Percentiles rank a stretch among this genome's conserved stretches.
Conservation (phyloP, 2,329 filamentous ascomycete species). For the Diaporthe batatas region DNA sequence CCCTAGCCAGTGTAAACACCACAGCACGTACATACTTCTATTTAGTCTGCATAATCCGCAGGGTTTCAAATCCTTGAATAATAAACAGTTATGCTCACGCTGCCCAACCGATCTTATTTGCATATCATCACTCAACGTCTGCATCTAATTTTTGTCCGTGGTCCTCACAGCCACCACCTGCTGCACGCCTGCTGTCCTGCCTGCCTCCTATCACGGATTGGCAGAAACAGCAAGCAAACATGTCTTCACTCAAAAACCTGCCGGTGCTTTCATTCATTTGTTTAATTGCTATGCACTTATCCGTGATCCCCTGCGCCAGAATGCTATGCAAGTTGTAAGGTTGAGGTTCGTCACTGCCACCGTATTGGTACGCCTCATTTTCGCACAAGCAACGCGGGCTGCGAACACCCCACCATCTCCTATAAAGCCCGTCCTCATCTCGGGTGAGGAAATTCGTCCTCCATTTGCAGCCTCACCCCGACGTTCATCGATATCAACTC, state of each 20-base stretch:
- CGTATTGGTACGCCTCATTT: background rate
- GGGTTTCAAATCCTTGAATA: too few relatives aligned
- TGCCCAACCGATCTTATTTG: background rate
- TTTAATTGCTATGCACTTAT: constrained; percentile 1
- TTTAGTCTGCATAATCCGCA: background rate
- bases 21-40: background rate
- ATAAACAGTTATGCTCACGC: too few relatives aligned
- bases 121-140: background rate
- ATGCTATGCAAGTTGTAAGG: constrained; percentile 34
- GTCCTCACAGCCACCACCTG: background rate
- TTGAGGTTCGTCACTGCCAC: background rate
- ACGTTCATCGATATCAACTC: constrained; percentile 99
- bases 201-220: background rate
- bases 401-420: background rate
- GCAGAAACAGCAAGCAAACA: too few relatives aligned
- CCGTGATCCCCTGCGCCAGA: constrained; percentile 29
- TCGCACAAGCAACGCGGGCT: background rate
- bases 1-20: constrained; percentile 7
- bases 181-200: background rate
- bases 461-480: constrained; percentile 89
- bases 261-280: background rate
- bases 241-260: background rate
- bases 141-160: background rate
- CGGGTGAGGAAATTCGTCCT: constrained; percentile 89
- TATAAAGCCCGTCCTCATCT: constrained; percentile 44